These are phyloP conservation scores for Cylindrodendrum hubeiense DNA, from an alignment of 2,329 filamentous ascomycete species.

Conservation along the genomic window DNA sequence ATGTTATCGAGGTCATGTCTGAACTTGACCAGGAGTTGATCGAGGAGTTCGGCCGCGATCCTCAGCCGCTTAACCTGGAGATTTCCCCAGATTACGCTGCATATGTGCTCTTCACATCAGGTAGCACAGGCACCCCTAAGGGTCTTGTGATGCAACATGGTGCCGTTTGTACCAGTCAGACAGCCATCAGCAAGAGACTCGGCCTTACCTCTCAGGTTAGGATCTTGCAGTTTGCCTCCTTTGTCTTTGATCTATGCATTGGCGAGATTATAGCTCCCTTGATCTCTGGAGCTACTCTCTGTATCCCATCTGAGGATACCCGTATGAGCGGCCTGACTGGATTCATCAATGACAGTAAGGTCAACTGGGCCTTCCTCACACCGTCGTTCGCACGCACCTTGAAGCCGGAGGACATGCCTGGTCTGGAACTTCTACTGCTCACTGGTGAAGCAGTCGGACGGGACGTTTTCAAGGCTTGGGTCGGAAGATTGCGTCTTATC, in stretches of 20 bases:
- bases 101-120: constrained; percentile 39
- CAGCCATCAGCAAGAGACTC: constrained; percentile 26
- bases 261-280: constrained; percentile 34
- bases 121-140: constrained; percentile 40
- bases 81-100: constrained; percentile 7
- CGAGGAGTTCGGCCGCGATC: not conserved
- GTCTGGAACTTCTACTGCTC: constrained; percentile 26
- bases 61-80: not conserved
- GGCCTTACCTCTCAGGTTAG: not conserved
- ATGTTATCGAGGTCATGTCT: not conserved
- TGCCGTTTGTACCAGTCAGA: constrained; percentile 21
- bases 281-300: constrained; percentile 34
- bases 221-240: constrained; percentile 40
- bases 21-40: not conserved
- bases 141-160: constrained; percentile 39
- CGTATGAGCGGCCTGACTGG: constrained; percentile 21
- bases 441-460: constrained; percentile 35
- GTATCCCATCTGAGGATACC: constrained; percentile 39
- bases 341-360: constrained; percentile 25
- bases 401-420: constrained; percentile 25
- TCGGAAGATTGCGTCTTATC: constrained; percentile 27
- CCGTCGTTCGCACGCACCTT: constrained; percentile 38
- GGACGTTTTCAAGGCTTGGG: constrained; percentile 34
- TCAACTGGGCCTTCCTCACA: constrained; percentile 38
- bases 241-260: constrained; percentile 39